Base-by-base conservation (phyloP, 441 rosid genomes). In the Corymbia citriodora region DNA sequence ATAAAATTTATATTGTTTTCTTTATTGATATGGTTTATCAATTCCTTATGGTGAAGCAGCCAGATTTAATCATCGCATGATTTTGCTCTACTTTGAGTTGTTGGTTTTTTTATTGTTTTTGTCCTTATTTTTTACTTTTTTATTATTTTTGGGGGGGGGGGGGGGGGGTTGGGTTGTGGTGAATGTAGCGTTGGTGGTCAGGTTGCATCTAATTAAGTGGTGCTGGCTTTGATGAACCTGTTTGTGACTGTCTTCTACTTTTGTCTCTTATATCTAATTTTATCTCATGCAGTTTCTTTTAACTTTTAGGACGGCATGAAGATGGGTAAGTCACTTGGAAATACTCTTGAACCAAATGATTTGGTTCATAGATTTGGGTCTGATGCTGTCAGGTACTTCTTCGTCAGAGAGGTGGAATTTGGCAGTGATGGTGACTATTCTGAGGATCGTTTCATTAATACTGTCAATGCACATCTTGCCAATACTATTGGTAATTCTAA, bases 301-400 rank as follows among this genome's bases (percentile, higher is more conserved):
- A 92, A 93, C 94, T 93, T 91, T 88, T 94, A 97, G 99, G 99
- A 98, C 91, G 99, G 99, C 89, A 93, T 96, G 99, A 97, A 98
- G 97, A 98, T 98, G 99, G 99, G 99, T 81, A 98, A 98, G 92
- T 96, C 99, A 8, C 93, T 98, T 57, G 99, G 99, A 63, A 98
- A 97, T 88, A 96, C 99, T 17, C 90, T 96, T 87, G 99, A 98
- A 91, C 99, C 99, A n/a, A 95, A 95, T 88, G 97, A 97, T 87
- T 88, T 98, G 94, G 97, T 97, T 93, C 93, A 92, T 82, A 98
- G 92, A 91, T 98, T 97, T 92, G 99, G 99, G 36, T 89, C 96
- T 87, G 99, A 97, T 89, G 99, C 99, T 13, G 97, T 98, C 85
- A 94, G 99, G 92, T 97, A 98, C 93, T 98, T 98, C 96, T 96